Evolutionary conservation across 768 basidiomycete species (phyloP), one percentile per base, ranked within the genome.

Genomic region (Leucocoprinus leucothites): DNA sequence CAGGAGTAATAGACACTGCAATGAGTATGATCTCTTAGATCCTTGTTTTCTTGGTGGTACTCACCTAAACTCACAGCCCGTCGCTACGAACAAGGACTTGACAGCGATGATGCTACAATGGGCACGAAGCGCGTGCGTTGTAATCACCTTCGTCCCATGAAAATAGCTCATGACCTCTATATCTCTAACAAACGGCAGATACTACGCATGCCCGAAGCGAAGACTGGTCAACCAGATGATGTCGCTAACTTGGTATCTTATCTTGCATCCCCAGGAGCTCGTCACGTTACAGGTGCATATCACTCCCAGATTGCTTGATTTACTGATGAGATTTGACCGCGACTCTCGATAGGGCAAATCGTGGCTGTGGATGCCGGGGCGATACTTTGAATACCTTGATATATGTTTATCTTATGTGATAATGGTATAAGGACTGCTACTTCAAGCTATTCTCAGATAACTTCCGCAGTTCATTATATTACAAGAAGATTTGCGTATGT

Each of bases 1-100:
- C 73, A 19, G 71, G 74, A 47, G 28, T 36, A 18, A 53, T 53
- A 16, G 43, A 60, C 44, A 60, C 57, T 9, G 19, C 45, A n/a
- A 51, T 57, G 48, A 18, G 51, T 57, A 40, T 28, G n/a, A 31
- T n/a, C n/a, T n/a, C n/a, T n/a, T n/a, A n/a, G n/a, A n/a, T n/a
- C n/a, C n/a, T n/a, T n/a, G n/a, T n/a, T n/a, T n/a, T n/a, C n/a
- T n/a, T n/a, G n/a, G n/a, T n/a, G n/a, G n/a, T n/a, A n/a, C n/a
- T n/a, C n/a, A n/a, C n/a, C n/a, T n/a, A n/a, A n/a, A n/a, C n/a
- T n/a, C n/a, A n/a, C n/a, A n/a, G n/a, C n/a, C n/a, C n/a, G n/a
- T n/a, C n/a, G n/a, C n/a, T n/a, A n/a, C n/a, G n/a, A n/a, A n/a
- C n/a, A n/a, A n/a, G n/a, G n/a, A 11, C 31, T 11, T 31, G 31